Base-by-base conservation (phyloP, 2,329 filamentous ascomycete species). In the Botrytis fragariae region DNA sequence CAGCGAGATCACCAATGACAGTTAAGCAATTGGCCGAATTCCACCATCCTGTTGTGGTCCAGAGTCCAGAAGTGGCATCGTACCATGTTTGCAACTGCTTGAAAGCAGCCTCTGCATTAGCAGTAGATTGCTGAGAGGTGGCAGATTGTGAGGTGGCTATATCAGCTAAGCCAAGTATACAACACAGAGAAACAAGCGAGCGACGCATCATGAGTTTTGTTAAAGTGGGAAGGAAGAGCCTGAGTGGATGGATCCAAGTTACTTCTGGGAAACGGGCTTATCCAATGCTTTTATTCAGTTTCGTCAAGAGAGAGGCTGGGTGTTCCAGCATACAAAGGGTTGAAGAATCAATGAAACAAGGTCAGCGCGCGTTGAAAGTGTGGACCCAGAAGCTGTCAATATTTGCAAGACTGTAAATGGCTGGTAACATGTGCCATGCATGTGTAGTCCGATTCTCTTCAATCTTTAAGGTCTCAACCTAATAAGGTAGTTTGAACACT, bases 21-120 rank as follows among this genome's bases (percentile, higher is more conserved):
- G 90, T 92, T 74, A 93, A 83, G 73, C 86, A 86, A 79, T 93
- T 93, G 62, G 88, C 92, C 71, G 87, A 87, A 79, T 93, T 92
- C 92, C 92, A 94, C 92, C 92, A 94, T n/a, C 86, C 86, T 12
- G 87, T 85, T 0, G 86, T 86, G 72, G 88, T 82, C 89, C 90
- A 93, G 20, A 92, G 83, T 5, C 92, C 91, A 1, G 85, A 89
- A 8, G 79, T 78, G 4, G 81, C 73, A 78, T 91, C 86, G 80
- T 93, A 93, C 87, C 88, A 93, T 60, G 78, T 79, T 77, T 92
- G 89, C 1, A 92, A 83, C 9, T 84, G 80, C 35, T 81, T 78
- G 2, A 85, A 78, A 5, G 83, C 84, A 14, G 79, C 72, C 39
- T 77, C 75, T 2, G 79, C 76, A 73, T 80, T 76, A 1, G 75